phyloP scores from a whole-genome alignment of 352 stramenopile genomes.

The Pythium myriotylum region DNA sequence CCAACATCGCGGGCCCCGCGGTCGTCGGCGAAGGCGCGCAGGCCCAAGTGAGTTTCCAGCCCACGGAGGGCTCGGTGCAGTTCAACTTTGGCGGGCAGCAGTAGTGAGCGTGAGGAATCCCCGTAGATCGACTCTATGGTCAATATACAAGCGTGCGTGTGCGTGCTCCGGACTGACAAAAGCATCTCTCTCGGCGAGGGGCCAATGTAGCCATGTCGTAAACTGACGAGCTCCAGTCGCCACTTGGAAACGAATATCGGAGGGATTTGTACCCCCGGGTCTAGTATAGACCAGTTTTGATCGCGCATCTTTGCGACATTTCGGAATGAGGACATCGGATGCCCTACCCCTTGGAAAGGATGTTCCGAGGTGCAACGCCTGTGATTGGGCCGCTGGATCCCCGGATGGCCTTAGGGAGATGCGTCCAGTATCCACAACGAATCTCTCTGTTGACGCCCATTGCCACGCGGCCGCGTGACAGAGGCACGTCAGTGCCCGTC shows the following conservation, averaged over 20 bases:
- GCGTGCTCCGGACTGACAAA: too few species aligned
- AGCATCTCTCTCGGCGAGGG: too few species aligned
- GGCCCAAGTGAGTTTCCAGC: conserved; percentile 68
- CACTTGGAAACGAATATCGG: too few species aligned
- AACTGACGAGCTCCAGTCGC: too few species aligned
- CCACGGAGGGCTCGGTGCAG: conserved; percentile 59
- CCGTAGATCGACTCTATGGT: conserved; percentile 1
- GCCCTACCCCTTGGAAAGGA: neutral
- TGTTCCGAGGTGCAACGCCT: neutral
- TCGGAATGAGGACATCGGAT: neutral
- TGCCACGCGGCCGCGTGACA: conserved; percentile 19
- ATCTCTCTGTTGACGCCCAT: conserved; percentile 15
- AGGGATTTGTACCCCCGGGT: too few species aligned
- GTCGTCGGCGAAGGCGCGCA: conserved; percentile 45
- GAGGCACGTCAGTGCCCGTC: conserved; percentile 13
- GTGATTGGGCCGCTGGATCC: neutral
- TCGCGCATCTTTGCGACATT: neutral
- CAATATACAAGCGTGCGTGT: neutral
- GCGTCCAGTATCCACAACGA: conserved; percentile 7
- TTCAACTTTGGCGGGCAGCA: conserved; percentile 66
- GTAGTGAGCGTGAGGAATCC: conserved; percentile 25
- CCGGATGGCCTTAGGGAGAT: conserved; percentile 7
- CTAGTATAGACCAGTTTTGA: too few species aligned
- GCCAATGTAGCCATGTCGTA: too few species aligned
- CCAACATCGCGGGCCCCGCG: conserved; percentile 41